A percentile compares a stretch with the other conserved stretches of the same genome.
These are phyloP conservation scores for Calonectria crousiana DNA, from an alignment of 2,329 filamentous ascomycete genomes.

Conservation along the genomic window DNA sequence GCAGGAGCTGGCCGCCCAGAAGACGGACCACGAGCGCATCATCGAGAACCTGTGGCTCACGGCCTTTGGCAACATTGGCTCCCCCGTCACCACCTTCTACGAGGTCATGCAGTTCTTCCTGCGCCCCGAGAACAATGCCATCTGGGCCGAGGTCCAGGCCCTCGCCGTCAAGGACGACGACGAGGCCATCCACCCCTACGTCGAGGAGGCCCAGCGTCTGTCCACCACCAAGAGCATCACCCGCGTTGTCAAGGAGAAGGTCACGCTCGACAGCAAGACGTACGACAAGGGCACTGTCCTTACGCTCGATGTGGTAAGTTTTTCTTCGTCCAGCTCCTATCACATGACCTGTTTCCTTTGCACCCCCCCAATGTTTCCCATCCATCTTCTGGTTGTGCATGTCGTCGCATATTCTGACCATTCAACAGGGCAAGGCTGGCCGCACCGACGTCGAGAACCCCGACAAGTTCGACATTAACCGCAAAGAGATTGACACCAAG, in stretches of 20 bases:
- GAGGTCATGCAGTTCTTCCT: constrained; percentile 59
- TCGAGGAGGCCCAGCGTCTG: constrained; percentile 55
- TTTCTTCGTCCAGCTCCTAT: not conserved
- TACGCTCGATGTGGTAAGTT: constrained; percentile 52
- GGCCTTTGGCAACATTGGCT: constrained; percentile 55
- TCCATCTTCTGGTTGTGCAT: no score
- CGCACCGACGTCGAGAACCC: constrained; percentile 54
- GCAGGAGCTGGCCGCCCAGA: constrained; percentile 51
- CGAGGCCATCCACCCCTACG: constrained; percentile 50
- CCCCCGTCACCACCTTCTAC: constrained; percentile 55
- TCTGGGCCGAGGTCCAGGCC: constrained; percentile 58
- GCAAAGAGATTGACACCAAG: constrained; percentile 46
- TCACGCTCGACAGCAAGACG: constrained; percentile 52
- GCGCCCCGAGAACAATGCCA: constrained; percentile 52
- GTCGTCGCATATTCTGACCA: not conserved
- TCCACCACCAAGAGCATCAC: constrained; percentile 54
- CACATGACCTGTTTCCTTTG: no score
- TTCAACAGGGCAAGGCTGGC: constrained; percentile 51
- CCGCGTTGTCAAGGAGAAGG: constrained; percentile 48
- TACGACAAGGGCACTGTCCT: constrained; percentile 56
- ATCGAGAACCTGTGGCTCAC: constrained; percentile 54
- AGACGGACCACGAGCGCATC: constrained; percentile 48
- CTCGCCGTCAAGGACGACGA: constrained; percentile 52
- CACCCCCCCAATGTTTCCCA: no score
- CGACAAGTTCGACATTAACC: constrained; percentile 48